A percentile compares a stretch with the other conserved stretches of the same genome.
phyloP scores from a whole-genome alignment of 1,139 yeast genomes.

The Magnusiomyces ingens region DNA sequence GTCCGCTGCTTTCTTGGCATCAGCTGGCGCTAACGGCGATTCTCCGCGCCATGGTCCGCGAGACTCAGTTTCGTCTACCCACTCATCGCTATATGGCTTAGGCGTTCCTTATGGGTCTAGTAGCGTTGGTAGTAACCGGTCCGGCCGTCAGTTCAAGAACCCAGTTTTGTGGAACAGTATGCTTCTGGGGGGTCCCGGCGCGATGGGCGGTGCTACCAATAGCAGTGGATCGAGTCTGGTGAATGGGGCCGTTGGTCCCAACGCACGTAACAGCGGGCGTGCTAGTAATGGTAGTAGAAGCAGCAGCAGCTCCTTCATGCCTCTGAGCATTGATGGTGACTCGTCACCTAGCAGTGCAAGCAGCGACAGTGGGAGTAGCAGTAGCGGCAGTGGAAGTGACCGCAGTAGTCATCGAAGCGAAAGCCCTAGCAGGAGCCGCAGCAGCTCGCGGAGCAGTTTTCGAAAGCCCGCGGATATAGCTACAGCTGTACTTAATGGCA shows the following conservation, averaged over 20 bases:
- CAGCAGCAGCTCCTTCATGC: background rate
- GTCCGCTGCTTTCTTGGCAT: background rate
- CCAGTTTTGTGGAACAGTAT: slow-evolving; percentile 13
- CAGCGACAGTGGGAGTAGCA: background rate
- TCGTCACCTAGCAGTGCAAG: background rate
- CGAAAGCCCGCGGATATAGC: no score
- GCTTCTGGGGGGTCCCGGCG: slow-evolving; percentile 6
- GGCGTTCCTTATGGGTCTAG: slow-evolving; percentile 2
- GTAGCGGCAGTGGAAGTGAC: background rate
- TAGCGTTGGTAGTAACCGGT: background rate
- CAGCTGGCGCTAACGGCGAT: background rate
- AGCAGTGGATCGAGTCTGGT: no score
- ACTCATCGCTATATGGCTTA: background rate
- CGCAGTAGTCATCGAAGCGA: background rate
- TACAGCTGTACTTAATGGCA: no score
- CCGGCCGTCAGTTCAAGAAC: slow-evolving; percentile 8
- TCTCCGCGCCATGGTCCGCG: background rate
- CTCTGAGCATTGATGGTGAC: slow-evolving; percentile 3
- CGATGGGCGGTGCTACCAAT: background rate
- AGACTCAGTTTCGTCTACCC: slow-evolving; percentile 10
- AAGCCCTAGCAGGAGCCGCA: no score
- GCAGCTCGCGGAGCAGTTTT: no score
- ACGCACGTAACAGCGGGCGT: no score
- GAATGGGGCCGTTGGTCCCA: no score
- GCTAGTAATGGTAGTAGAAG: no score